phyloP scores from a whole-genome alignment of 2,329 filamentous ascomycete genomes.

The Ophiocordyceps polyrhachis-furcata region DNA sequence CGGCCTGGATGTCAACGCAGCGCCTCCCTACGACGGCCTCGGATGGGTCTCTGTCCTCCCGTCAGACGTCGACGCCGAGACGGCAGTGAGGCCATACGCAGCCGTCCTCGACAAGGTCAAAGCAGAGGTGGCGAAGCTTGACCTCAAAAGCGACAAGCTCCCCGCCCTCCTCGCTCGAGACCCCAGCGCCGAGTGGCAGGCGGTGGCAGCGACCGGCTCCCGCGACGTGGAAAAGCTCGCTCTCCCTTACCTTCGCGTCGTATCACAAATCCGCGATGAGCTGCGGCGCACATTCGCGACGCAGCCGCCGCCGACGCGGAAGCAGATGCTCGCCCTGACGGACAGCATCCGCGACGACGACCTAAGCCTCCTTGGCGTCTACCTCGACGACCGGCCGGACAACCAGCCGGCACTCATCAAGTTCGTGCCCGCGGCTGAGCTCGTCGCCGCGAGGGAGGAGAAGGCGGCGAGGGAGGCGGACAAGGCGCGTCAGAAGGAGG shows the following conservation, averaged over 20 bases:
- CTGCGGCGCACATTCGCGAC: constrained; percentile 35
- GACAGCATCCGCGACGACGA: constrained; percentile 67
- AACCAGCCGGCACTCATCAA: constrained; percentile 54
- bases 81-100: constrained; percentile 27
- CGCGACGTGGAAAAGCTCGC: constrained; percentile 33
- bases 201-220: constrained; percentile 23
- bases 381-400: constrained; percentile 65
- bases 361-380: constrained; percentile 67
- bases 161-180: constrained; percentile 22
- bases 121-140: constrained; percentile 25
- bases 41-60: constrained; percentile 31
- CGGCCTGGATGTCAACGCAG: constrained; percentile 51
- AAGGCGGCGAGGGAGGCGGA: constrained; percentile 43
- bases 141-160: constrained; percentile 28
- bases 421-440: constrained; percentile 36
- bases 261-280: constrained; percentile 41
- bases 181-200: constrained; percentile 26
- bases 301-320: constrained; percentile 33
- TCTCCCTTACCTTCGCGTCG: constrained; percentile 34
- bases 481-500: constrained; percentile 35
- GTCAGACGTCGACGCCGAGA: constrained; percentile 22
- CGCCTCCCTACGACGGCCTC: constrained; percentile 33
- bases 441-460: constrained; percentile 39
- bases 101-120: constrained; percentile 25
- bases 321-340: constrained; percentile 57